Base-by-base conservation (phyloP, 2,329 filamentous ascomycete genomes). In the Aureobasidium sp. region DNA sequence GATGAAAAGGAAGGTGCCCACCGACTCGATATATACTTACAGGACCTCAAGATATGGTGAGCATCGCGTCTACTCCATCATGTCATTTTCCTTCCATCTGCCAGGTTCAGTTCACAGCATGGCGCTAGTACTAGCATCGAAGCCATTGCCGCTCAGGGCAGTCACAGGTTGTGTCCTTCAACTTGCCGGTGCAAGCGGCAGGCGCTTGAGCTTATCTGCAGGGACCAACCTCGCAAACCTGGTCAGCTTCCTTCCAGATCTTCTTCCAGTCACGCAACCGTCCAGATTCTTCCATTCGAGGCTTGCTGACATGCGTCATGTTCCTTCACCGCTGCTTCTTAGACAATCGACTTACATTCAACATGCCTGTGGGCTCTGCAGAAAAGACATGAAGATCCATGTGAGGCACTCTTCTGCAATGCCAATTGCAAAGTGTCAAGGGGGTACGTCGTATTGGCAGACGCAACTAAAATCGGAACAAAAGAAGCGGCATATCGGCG, bases 191-290 rank as follows among this genome's bases (percentile, higher is more conserved):
- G 54, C 32, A 34, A 55, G 54, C 42, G 32, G 36, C 34, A 13
- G 53, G 37, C 54, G 54, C 54, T 58, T 58, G 54, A 58, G 54
- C 54, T 30, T 39, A 21, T 39, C 54, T 58, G 54, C 54, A 58
- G 54, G 54, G 54, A 48, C 53, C 27, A 11, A 9, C 21, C 39
- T 48, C 54, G 32, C 30, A 57, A 58, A 58, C 54, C 54, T 48
- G 54, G 54, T 58, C 54, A 39, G 53, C 41, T 41, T 10, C 42
- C 42, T 36, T 58, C 42, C 30, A 58, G 41, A 58, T 48, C 54
- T 48, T 37, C 41, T 39, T 30, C 8, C 30, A 36, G 41, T 58
- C 42, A 58, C 54, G 25, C 54, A 37, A 48, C 41, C 11, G 30
- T 11, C 25, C 41, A 57, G 11, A 36, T 9, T 1, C 9, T 36